phyloP scores from a whole-genome alignment of 345 rosid species.

The Citrus sp. region DNA sequence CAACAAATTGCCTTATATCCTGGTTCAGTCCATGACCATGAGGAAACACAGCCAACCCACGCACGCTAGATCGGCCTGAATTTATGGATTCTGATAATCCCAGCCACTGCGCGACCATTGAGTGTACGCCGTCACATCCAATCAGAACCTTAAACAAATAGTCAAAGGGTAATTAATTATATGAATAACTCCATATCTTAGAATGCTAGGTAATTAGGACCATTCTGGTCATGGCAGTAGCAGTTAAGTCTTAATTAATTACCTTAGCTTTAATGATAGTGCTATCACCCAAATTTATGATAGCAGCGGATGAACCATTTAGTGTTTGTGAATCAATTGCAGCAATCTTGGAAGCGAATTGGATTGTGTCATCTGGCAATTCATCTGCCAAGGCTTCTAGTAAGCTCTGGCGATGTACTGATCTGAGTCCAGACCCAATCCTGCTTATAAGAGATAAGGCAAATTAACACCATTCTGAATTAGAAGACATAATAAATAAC shows the following conservation, averaged over 20 bases:
- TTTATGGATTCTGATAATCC: constrained; percentile 23
- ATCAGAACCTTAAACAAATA: constrained; percentile 25
- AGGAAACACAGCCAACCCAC: constrained; percentile 28
- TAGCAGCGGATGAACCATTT: constrained; percentile 7
- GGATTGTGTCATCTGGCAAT: constrained; percentile 28
- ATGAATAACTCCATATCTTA: not conserved
- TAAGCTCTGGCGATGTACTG: constrained; percentile 27
- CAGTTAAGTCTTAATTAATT: not conserved
- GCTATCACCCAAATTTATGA: constrained; percentile 31
- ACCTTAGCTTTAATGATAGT: constrained; percentile 38
- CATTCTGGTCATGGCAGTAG: not conserved
- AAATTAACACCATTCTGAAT: not conserved
- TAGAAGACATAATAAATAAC: not conserved
- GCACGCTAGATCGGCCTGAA: constrained; percentile 32
- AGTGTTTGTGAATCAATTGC: constrained; percentile 18
- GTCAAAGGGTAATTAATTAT: not conserved
- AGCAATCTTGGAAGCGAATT: constrained; percentile 28
- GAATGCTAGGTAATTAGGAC: too few relatives aligned
- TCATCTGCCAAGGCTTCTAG: constrained; percentile 36
- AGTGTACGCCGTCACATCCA: constrained; percentile 47
- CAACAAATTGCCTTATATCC: constrained; percentile 18
- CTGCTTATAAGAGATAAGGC: not conserved
- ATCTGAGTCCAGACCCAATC: constrained; percentile 7
- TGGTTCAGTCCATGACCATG: constrained; percentile 28
- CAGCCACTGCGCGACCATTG: constrained; percentile 29